Evolutionary conservation across 352 stramenopile species (phyloP).

Genomic region (Saprolegnia parasitica): DNA sequence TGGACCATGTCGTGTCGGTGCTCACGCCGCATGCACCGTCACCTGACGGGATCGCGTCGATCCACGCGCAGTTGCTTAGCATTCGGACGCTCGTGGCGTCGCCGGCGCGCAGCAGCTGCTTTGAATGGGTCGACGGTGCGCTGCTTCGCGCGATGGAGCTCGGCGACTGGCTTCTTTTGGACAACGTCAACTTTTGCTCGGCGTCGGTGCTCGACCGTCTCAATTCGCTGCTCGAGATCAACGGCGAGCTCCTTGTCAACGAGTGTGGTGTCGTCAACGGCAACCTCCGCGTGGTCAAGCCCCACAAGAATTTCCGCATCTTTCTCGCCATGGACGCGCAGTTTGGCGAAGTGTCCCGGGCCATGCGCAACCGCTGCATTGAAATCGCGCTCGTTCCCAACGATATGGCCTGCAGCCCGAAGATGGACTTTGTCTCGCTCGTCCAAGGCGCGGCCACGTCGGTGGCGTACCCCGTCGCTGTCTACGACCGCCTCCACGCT

Average conservation of each 20-base stretch:
- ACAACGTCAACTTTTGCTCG: constrained; percentile 99
- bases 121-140: constrained; percentile 98
- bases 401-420: constrained; percentile 32
- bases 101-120: constrained; percentile 55
- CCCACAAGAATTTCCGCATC: constrained; percentile 97
- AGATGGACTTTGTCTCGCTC: constrained; percentile 66
- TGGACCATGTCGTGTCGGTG: constrained; percentile 3
- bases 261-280: constrained; percentile 95
- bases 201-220: constrained; percentile 99
- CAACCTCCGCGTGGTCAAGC: constrained; percentile 90
- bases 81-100: constrained; percentile 16
- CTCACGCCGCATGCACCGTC: background rate
- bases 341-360: constrained; percentile 96
- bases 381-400: constrained; percentile 86
- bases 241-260: constrained; percentile 96
- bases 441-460: constrained; percentile 34
- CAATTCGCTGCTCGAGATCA: constrained; percentile 98
- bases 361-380: constrained; percentile 99
- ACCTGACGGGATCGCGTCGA: background rate
- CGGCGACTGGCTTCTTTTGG: constrained; percentile 98
- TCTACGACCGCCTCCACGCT: constrained; percentile 57
- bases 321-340: constrained; percentile 98
- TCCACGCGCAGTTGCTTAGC: constrained; percentile 8
- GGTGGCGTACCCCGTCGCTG: constrained; percentile 56
- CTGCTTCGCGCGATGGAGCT: constrained; percentile 95